phyloP scores from a whole-genome alignment of 192 early-diverging fungal species.

The Phycomyces nitens region DNA sequence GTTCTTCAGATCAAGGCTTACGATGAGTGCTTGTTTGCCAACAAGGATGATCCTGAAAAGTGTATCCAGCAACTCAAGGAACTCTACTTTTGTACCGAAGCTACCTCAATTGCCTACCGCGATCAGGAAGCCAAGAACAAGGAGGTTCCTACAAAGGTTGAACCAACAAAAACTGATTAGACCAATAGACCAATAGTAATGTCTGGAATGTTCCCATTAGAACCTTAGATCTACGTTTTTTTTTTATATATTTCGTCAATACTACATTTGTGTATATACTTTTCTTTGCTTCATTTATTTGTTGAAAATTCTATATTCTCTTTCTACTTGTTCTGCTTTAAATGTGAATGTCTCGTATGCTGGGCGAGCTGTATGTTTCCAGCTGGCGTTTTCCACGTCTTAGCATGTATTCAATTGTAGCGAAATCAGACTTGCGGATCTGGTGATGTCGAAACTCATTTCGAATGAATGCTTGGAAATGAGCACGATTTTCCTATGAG shows the following conservation, averaged over 20 bases:
- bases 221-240: no score
- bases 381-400: slow-evolving; percentile 61
- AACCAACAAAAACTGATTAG: slow-evolving; percentile 6
- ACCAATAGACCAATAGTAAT: neutral
- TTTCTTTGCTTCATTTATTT: slow-evolving; percentile 7
- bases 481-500: slow-evolving; percentile 51
- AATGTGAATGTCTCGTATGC: slow-evolving; percentile 56
- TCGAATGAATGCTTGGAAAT: slow-evolving; percentile 64
- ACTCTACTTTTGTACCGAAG: slow-evolving; percentile 54
- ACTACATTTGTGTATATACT: neutral
- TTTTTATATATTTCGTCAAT: neutral
- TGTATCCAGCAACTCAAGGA: slow-evolving; percentile 49
- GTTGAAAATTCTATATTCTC: slow-evolving; percentile 11
- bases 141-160: neutral
- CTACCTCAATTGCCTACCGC: slow-evolving; percentile 26
- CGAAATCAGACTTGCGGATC: slow-evolving; percentile 57
- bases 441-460: slow-evolving; percentile 62
- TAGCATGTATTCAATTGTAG: slow-evolving; percentile 68
- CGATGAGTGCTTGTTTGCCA: slow-evolving; percentile 47
- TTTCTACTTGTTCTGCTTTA: slow-evolving; percentile 14
- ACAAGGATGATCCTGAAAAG: slow-evolving; percentile 45
- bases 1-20: slow-evolving; percentile 47
- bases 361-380: slow-evolving; percentile 56
- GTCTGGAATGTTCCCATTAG: no score
- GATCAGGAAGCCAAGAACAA: slow-evolving; percentile 19